Evolutionary conservation across 2,329 filamentous ascomycete species (phyloP).

Genomic region (Cylindrodendrum hubeiense): DNA sequence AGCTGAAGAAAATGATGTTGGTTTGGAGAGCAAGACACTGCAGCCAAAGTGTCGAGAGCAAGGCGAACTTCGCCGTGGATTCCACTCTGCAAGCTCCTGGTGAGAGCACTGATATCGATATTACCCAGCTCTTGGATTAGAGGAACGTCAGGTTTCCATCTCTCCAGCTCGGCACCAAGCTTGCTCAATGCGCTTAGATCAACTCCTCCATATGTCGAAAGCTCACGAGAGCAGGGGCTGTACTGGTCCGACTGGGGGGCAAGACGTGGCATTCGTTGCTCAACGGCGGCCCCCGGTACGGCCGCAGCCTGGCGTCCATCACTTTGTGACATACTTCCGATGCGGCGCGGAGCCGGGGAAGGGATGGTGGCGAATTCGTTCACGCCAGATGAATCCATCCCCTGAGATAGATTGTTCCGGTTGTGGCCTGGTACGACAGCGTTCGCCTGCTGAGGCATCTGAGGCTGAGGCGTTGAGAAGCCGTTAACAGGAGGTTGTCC

Average conservation of each 20-base stretch:
- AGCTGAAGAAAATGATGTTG: conserved; percentile 78
- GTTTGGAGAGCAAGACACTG: conserved; percentile 72
- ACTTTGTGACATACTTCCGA: conserved; percentile 55
- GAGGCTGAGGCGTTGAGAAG: conserved; percentile 51
- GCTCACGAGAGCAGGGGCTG: conserved; percentile 65
- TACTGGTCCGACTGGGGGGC: conserved; percentile 65
- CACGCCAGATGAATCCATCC: conserved; percentile 55
- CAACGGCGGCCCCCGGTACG: conserved; percentile 33
- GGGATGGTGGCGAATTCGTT: conserved; percentile 57
- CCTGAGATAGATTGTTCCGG: conserved; percentile 65
- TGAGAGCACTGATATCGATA: conserved; percentile 91
- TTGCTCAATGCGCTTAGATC: conserved; percentile 74
- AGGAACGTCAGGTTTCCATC: conserved; percentile 81
- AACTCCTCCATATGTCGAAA: conserved; percentile 78
- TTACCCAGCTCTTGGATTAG: conserved; percentile 82
- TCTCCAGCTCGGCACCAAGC: conserved; percentile 75
- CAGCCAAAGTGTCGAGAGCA: conserved; percentile 85
- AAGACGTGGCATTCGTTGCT: conserved; percentile 53
- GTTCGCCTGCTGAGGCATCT: conserved; percentile 39
- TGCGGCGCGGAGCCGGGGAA: conserved; percentile 58
- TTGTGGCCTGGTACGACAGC: conserved; percentile 53
- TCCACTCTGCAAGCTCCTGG: conserved; percentile 89
- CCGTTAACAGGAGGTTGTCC: conserved; percentile 53
- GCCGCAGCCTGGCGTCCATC: conserved; percentile 46
- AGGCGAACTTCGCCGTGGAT: conserved; percentile 91